Evolutionary conservation across 306 rosid genomes (phyloP), one percentile per base, ranked within the genome.

Genomic region (Biancaea sappan): DNA sequence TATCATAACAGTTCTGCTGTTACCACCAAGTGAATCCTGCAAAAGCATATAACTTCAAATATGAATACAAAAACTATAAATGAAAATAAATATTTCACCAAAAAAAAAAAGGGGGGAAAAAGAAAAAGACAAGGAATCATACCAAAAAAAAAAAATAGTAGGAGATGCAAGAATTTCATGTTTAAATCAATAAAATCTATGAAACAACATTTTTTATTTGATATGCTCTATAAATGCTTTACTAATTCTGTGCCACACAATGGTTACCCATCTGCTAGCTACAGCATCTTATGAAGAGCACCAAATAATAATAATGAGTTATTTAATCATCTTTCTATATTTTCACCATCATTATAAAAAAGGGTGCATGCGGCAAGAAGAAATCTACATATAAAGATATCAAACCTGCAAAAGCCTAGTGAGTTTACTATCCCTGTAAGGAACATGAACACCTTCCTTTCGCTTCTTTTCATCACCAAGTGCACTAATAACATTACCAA

Each of bases 391-490:
- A 43, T 37, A 67, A 59, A 64, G 75, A 79, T 70, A 75, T 40
- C 84, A 66, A 74, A 95, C 99, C 98, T 95, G 99, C 80, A 95
- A 78, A 79, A 95, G 99, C 77, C 99, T 92, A 74, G 99, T 92
- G 54, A 95, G 96, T 86, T 95, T 95, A 81, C 99, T 95, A 58
- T 95, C 99, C 82, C 99, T 85, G 69, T 95, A 95, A 12, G 99
- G 99, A 79, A 95, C 99, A 81, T 95, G 99, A 69, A 85, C 80
- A 18, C 92, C 94, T 86, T 95, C 99, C 86, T 81, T 95, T 74
- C 98, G 97, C 84, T 95, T 95, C 90, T 95, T 95, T 84, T 95
- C 99, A 78, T 95, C 99, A 73, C 99, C 99, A 75, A 95, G 99
- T 71, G 99, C 98, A 81, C 99, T 95, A 76, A 95, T 95, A 74